These are phyloP conservation scores for Dictyostelium intermedium DNA, from an alignment of 78 protist species.

Conservation along the genomic window DNA sequence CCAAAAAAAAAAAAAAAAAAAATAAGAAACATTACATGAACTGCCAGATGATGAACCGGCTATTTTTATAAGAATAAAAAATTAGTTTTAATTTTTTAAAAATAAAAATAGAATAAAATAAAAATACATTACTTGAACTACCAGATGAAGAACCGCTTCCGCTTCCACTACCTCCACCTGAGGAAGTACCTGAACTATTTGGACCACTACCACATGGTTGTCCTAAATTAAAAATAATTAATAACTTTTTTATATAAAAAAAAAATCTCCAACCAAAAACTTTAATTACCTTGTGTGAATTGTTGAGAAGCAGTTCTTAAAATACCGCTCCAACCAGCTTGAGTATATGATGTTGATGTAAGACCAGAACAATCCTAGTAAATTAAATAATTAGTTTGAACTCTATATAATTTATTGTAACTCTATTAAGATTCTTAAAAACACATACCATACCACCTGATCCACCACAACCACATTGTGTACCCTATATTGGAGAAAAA, in stretches of 20 bases:
- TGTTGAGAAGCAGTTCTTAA: slow-evolving; percentile 43
- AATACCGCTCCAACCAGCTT: slow-evolving; percentile 58
- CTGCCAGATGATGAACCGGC: not conserved
- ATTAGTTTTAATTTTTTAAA: too few species aligned
- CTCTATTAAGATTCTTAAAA: too few species aligned
- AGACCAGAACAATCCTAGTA: slow-evolving; percentile 49
- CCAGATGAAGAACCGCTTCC: not conserved
- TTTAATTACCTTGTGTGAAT: not conserved
- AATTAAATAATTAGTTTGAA: not conserved
- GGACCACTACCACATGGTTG: not conserved
- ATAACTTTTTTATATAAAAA: not conserved
- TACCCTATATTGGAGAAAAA: not conserved
- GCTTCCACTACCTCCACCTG: not conserved
- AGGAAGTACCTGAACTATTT: not conserved
- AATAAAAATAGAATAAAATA: not conserved
- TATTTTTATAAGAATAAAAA: not conserved
- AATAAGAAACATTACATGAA: not conserved
- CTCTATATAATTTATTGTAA: not conserved
- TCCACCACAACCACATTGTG: not conserved
- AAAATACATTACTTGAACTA: not conserved
- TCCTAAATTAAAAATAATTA: not conserved
- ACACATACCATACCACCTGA: slow-evolving; percentile 5
- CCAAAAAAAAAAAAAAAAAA: not conserved
- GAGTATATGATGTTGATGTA: slow-evolving; percentile 14
- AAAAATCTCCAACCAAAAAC: not conserved